A percentile compares a stretch with the other conserved stretches of the same genome.
phyloP scores from a whole-genome alignment of 2,329 filamentous ascomycete genomes.

The Colletotrichum sp. region DNA sequence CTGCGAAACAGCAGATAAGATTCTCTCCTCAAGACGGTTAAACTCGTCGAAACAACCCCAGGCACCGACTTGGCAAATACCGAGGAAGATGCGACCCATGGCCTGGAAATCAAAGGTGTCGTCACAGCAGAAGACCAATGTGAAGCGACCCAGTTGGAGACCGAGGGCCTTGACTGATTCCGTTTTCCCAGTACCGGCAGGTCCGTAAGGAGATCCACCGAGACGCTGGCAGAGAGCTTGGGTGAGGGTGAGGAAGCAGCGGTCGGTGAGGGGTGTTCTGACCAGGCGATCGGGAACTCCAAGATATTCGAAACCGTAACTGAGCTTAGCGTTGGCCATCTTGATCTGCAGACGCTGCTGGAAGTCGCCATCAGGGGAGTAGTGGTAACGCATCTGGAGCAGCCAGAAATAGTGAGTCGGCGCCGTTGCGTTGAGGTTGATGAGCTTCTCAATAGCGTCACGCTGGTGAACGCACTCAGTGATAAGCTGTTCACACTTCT shows the following conservation, averaged over 20 bases:
- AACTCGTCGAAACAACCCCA: slow-evolving; percentile 99
- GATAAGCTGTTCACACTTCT: slow-evolving; percentile 98
- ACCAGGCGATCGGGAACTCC: slow-evolving; percentile 96
- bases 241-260: slow-evolving; percentile 97
- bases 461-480: slow-evolving; percentile 99
- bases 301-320: slow-evolving; percentile 97
- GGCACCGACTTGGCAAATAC: slow-evolving; percentile 97
- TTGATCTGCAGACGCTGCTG: slow-evolving; percentile 84
- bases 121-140: slow-evolving; percentile 98
- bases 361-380: slow-evolving; percentile 80
- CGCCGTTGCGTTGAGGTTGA: slow-evolving; percentile 74
- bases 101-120: slow-evolving; percentile 99
- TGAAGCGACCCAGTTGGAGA: slow-evolving; percentile 95
- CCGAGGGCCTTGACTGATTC: slow-evolving; percentile 98
- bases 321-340: slow-evolving; percentile 95
- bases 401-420: slow-evolving; percentile 90
- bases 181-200: slow-evolving; percentile 97
- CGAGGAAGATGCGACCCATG: slow-evolving; percentile 99
- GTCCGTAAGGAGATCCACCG: slow-evolving; percentile 95
- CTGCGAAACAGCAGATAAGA: slow-evolving; percentile 96
- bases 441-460: slow-evolving; percentile 87
- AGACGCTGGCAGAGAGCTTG: slow-evolving; percentile 94
- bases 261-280: slow-evolving; percentile 93
- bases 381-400: slow-evolving; percentile 96
- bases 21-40: slow-evolving; percentile 97